phyloP scores from a whole-genome alignment of 768 basidiomycete genomes.

The Rubroboletus satanas region DNA sequence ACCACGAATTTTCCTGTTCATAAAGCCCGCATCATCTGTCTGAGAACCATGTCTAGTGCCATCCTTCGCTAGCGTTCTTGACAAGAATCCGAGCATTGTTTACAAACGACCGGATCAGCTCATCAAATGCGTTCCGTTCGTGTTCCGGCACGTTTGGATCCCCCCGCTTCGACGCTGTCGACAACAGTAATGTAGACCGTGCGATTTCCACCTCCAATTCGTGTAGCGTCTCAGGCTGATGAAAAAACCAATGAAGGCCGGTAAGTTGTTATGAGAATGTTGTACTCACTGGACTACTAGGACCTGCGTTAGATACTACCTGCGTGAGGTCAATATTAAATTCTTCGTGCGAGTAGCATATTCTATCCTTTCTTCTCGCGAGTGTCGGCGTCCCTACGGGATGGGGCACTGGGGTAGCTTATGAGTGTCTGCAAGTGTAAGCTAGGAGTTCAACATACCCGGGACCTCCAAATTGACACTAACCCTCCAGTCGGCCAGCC shows the following conservation, averaged over 20 bases:
- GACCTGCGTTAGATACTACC: conserved; percentile 57
- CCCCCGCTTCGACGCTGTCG: conserved; percentile 64
- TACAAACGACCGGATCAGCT: conserved; percentile 87
- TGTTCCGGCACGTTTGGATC: conserved; percentile 56
- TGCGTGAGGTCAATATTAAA: conserved; percentile 93
- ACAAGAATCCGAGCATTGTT: conserved; percentile 90
- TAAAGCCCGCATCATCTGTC: background rate
- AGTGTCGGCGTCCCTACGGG: conserved; percentile 60
- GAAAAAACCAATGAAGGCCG: conserved; percentile 1
- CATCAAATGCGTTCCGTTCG: conserved; percentile 79
- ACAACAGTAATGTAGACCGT: conserved; percentile 65
- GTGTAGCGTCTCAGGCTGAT: conserved; percentile 60
- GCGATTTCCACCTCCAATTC: conserved; percentile 91
- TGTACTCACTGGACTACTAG: conserved; percentile 47
- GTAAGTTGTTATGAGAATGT: background rate
- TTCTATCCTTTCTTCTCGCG: conserved; percentile 79
- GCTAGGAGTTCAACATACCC: conserved; percentile 44
- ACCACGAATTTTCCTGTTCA: conserved; percentile 1
- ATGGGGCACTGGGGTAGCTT: conserved; percentile 49
- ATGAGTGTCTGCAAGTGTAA: background rate
- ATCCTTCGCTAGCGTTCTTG: conserved; percentile 63
- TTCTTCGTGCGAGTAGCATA: conserved; percentile 92
- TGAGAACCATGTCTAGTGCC: conserved; percentile 26
- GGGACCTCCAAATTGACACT: conserved; percentile 92
- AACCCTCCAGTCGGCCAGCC: conserved; percentile 85